A percentile compares a stretch with the other conserved stretches of the same genome.
Conservation (phyloP, 495 filamentous ascomycete genomes). For the Immersiella caudata region DNA sequence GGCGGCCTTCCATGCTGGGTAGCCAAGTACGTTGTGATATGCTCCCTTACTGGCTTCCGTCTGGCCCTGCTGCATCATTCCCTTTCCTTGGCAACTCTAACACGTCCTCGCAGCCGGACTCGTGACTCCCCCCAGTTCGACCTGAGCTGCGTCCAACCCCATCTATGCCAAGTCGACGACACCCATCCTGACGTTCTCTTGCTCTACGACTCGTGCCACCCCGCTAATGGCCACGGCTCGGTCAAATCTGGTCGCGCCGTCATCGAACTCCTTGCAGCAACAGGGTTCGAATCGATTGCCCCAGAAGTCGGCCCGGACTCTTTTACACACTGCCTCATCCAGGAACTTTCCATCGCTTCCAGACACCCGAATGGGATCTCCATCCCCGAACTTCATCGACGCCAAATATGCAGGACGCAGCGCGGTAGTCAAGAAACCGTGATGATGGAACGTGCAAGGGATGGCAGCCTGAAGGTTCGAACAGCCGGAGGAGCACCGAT, state of each 20-base stretch:
- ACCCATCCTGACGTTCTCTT: neutral
- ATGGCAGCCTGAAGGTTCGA: neutral
- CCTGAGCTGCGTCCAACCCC: neutral
- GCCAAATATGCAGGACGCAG: neutral
- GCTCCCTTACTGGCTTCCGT: no score
- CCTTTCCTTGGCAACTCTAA: neutral
- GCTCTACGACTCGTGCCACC: conserved; percentile 10
- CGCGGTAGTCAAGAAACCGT: neutral
- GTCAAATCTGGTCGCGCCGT: neutral
- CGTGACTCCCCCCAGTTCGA: neutral
- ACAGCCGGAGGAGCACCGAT: neutral
- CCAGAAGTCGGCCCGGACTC: neutral
- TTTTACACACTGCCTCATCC: neutral
- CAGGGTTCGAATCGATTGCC: neutral
- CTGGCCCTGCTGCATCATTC: neutral
- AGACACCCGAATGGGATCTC: neutral
- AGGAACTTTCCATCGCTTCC: neutral
- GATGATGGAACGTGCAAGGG: neutral
- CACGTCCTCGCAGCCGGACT: neutral
- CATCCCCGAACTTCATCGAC: conserved; percentile 8
- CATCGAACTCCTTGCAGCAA: conserved; percentile 2
- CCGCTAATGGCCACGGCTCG: conserved; percentile 3
- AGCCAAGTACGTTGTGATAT: conserved; percentile 8
- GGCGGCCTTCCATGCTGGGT: conserved; percentile 5
- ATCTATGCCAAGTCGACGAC: conserved; percentile 2